phyloP scores from a whole-genome alignment of 2,329 filamentous ascomycete genomes.

The Arthrobotrys sinensis region DNA sequence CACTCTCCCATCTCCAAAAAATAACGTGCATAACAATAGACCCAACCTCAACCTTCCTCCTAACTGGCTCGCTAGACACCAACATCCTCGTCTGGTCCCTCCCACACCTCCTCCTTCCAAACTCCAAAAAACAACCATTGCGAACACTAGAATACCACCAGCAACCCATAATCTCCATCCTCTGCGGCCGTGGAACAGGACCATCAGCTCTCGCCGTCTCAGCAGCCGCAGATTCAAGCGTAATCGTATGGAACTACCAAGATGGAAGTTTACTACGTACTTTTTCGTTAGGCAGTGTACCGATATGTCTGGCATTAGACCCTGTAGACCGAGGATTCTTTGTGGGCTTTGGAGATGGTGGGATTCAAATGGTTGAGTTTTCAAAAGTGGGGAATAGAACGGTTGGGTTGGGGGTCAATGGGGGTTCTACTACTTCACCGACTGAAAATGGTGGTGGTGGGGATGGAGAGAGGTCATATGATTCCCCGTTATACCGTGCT shows the following conservation, averaged over 20 bases:
- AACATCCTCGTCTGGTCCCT: slow-evolving; percentile 95
- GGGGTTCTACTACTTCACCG: slow-evolving; percentile 48
- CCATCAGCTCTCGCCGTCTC: slow-evolving; percentile 83
- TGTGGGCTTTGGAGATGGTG: slow-evolving; percentile 83
- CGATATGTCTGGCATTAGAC: slow-evolving; percentile 82
- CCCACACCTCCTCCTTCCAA: slow-evolving; percentile 77
- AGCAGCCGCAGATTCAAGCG: slow-evolving; percentile 86
- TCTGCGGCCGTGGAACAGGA: slow-evolving; percentile 67
- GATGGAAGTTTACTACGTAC: slow-evolving; percentile 84
- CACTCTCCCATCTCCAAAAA: slow-evolving; percentile 83
- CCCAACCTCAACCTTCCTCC: slow-evolving; percentile 79
- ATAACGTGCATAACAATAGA: slow-evolving; percentile 82
- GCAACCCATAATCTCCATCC: slow-evolving; percentile 78
- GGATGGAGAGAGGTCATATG: slow-evolving; percentile 58
- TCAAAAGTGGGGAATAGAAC: slow-evolving; percentile 50
- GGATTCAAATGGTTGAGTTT: slow-evolving; percentile 84
- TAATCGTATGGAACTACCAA: slow-evolving; percentile 92
- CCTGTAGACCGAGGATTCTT: slow-evolving; percentile 87
- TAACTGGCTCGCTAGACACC: slow-evolving; percentile 86
- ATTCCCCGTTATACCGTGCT: slow-evolving; percentile 44
- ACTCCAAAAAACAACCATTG: slow-evolving; percentile 76
- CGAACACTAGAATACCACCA: slow-evolving; percentile 84
- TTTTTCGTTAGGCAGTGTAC: slow-evolving; percentile 81
- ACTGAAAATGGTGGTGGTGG: slow-evolving; percentile 1
- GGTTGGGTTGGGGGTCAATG: slow-evolving; percentile 32